Evolutionary conservation across 2,329 filamentous ascomycete genomes (phyloP), one percentile per base, ranked within the genome.

Genomic region (Sporothrix luriei): DNA sequence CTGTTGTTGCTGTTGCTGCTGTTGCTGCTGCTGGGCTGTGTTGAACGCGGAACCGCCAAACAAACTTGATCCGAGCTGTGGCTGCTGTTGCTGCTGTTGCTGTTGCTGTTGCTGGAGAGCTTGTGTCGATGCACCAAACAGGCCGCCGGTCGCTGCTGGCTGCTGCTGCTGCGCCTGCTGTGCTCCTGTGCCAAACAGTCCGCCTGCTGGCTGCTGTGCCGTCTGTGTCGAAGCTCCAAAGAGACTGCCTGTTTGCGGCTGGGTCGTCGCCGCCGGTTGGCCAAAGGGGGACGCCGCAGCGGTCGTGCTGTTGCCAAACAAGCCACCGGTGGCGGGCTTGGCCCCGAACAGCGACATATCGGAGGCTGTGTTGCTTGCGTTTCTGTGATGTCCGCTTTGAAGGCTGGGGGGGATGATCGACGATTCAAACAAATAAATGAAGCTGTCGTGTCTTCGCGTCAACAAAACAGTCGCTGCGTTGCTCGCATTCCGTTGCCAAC

Each of bases 1-100:
- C 68, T 80, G 77, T 59, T 79, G 77, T 75, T 77, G 76, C 6
- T 43, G 46, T 7, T 68, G 67, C 48, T 68, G 66, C 24, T 43
- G 55, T 75, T 77, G 76, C 6, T 40, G 46, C 29, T 68, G 55
- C 48, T 68, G 55, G 21, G 43, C n/a, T 19, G 51, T 40, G 29
- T 64, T 51, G n/a, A 62, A 19, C 4, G 21, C 9, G 2, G 62
- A 61, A 10, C 62, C 62, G 43, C 68, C 68, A 69, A 69, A 69
- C 26, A 69, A 29, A n/a, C 62, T 61, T 1, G 59, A 48, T 10
- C 61, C 61, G 68, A 68, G 73, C 40, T 73, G 74, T 66, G 71
- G 69, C 66, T 66, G 70, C 68, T 78, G 66, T 46, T 75, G 75
- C 29, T 33, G 73, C 40, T 73, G 74, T 67, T 71, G 69, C 66